Base-by-base conservation (phyloP, 2,329 filamentous ascomycete genomes). In the Pseudogymnoascus sp. region DNA sequence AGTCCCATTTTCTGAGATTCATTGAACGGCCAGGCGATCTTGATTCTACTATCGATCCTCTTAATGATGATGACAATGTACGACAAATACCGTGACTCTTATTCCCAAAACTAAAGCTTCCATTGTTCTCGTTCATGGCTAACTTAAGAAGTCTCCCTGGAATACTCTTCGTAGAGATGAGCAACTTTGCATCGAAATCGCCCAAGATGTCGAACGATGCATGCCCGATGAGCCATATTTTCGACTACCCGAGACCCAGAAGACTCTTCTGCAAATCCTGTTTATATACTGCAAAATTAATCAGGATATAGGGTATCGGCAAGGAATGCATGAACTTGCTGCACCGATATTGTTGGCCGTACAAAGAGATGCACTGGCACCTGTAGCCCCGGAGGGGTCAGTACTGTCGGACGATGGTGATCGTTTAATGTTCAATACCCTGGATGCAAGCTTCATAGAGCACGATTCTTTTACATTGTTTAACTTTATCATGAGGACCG, bases 271-370 rank as follows among this genome's bases (percentile, higher is more conserved):
- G 33, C 90, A 99, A 72, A 87, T 97, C 33, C 80, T 99, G 35
- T 99, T 97, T 75, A 84, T 99, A 68, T 97, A 93, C 77, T 95
- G 92, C 78, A 97, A 96, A 75, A 83, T 96, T 62, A 91, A 97
- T 71, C 91, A 91, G 1, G 86, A 88, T 68, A 82, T 91, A 62
- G 91, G 86, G 17, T 99, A 99, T 74, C 86, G 95, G n/a, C 95
- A 99, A 77, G 95, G 95, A 10, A 99, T 99, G 93, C 95, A 99
- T 74, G 95, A 99, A 76, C 80, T 99, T 47, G 80, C 97, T 13
- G 95, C 95, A 0, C 93, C 95, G 0, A 86, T 99, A 38, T 79
- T 97, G 6, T 91, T 91, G 82, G 89, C 91, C 1, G 78, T 97
- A 5, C 86, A 93, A 69, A 82, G 87, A 69, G 95, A 99, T 76